Base-by-base conservation (phyloP, 306 rosid genomes). In the Begonia loranthoides region DNA sequence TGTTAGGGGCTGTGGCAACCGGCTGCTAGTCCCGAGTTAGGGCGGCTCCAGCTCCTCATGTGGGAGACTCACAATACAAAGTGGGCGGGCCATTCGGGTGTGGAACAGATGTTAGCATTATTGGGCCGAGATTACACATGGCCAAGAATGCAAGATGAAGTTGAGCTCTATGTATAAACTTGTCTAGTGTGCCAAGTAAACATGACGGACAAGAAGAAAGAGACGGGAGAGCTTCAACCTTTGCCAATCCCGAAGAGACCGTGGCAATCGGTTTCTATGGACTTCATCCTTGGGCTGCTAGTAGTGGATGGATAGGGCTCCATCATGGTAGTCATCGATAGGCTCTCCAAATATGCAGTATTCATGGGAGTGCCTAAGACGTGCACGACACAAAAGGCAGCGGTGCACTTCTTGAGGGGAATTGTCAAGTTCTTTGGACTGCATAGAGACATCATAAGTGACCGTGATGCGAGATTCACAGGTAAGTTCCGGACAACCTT, bases 181-280 rank as follows among this genome's bases (percentile, higher is more conserved):
- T 50, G 17, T 19, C 12, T 50, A 5, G 49, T 60, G 3, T 52
- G 66, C 15, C 53, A 62, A 16, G 16, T 0, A 4, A 53, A 62
- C 14, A 62, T 28, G 28, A 2, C 2, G 3, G 34, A 14, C 3
- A 33, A 45, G 2, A 14, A 6, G 17, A 14, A 33, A 10, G 55
- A 40, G n/a, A n/a, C n/a, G n/a, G n/a, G n/a, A n/a, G n/a, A n/a
- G n/a, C n/a, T n/a, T n/a, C n/a, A n/a, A n/a, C n/a, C n/a, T n/a
- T n/a, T n/a, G n/a, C n/a, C n/a, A n/a, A n/a, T n/a, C n/a, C n/a
- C n/a, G n/a, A n/a, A n/a, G n/a, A n/a, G n/a, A n/a, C n/a, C n/a
- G n/a, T n/a, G n/a, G n/a, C n/a, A n/a, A n/a, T n/a, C n/a, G n/a
- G n/a, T n/a, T n/a, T n/a, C n/a, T n/a, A n/a, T n/a, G n/a, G n/a